Percentiles rank a stretch among this genome's conserved stretches.
Conservation (phyloP, 441 rosid genomes). For the Erysimum cheiri region DNA sequence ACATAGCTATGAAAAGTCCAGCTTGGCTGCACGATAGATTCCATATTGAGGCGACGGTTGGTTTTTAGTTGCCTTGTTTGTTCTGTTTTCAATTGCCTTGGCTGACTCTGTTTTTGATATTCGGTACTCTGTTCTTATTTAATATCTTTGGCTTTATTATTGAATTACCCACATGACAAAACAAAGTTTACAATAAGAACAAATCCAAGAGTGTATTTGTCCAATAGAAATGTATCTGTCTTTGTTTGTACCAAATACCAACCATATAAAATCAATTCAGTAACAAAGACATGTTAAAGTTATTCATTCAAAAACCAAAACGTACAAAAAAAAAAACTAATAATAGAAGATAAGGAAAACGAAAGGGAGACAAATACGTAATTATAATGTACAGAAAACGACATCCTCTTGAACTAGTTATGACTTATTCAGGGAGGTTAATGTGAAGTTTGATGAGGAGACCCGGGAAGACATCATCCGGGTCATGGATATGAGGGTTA, state of each 20-base stretch:
- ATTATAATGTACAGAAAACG: slow-evolving; percentile 25
- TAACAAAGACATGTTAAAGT: background rate
- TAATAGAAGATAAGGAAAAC: background rate
- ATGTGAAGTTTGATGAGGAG: slow-evolving; percentile 47
- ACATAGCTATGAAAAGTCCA: background rate
- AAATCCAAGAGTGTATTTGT: background rate
- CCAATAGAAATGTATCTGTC: background rate
- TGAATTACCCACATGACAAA: background rate
- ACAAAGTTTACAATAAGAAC: background rate
- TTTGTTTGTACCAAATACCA: slow-evolving; percentile 21
- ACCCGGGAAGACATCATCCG: slow-evolving; percentile 96
- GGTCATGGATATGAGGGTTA: slow-evolving; percentile 96
- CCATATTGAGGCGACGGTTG: background rate
- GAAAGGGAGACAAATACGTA: background rate
- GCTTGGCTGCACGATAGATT: background rate
- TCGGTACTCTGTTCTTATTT: background rate
- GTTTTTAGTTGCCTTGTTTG: background rate
- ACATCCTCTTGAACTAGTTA: background rate
- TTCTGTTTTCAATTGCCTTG: background rate
- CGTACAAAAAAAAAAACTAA: background rate
- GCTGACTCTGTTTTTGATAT: slow-evolving; percentile 4
- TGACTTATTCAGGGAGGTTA: slow-evolving; percentile 16
- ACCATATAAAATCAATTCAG: background rate
- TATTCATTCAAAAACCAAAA: slow-evolving; percentile 17
- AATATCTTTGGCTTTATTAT: background rate